A percentile compares a stretch with the other conserved stretches of the same genome.
These are phyloP conservation scores for Citrus unshiu DNA, from an alignment of 345 rosid species.

Conservation along the genomic window DNA sequence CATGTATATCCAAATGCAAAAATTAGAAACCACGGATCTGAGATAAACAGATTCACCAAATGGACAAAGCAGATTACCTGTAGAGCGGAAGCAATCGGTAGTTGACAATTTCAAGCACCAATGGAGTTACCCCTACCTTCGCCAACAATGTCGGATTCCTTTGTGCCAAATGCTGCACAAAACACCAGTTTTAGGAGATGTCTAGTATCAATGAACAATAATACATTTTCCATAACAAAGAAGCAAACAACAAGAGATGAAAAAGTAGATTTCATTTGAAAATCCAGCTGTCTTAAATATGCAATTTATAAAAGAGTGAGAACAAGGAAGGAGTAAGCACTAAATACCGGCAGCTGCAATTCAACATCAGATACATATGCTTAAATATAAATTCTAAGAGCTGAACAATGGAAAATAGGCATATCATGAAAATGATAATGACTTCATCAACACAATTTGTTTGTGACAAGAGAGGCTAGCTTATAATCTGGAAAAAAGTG, in stretches of 20 bases:
- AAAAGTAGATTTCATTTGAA: not conserved
- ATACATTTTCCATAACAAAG: not conserved
- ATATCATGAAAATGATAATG: conserved; percentile 1
- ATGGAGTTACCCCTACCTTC: conserved; percentile 90
- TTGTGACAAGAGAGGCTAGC: not conserved
- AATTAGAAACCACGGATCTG: not conserved
- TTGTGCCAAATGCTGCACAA: conserved; percentile 84
- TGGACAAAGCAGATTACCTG: conserved; percentile 46
- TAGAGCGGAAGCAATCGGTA: conserved; percentile 95
- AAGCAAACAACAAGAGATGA: not conserved
- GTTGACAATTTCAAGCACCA: conserved; percentile 90
- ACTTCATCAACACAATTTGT: conserved; percentile 9
- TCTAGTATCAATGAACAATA: not conserved
- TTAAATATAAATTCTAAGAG: conserved; percentile 3
- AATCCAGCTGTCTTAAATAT: not conserved
- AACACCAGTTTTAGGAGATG: conserved; percentile 19
- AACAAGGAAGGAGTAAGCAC: not conserved
- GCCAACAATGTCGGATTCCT: conserved; percentile 74
- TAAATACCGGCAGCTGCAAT: not conserved
- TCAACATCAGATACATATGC: not conserved
- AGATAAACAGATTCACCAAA: conserved; percentile 12
- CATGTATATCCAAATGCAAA: conserved; percentile 3
- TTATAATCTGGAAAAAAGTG: not conserved
- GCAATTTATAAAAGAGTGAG: not conserved
- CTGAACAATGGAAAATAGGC: not conserved